These are phyloP conservation scores for Phytophthora foliorum DNA, from an alignment of 352 stramenopile genomes.

Conservation along the genomic window DNA sequence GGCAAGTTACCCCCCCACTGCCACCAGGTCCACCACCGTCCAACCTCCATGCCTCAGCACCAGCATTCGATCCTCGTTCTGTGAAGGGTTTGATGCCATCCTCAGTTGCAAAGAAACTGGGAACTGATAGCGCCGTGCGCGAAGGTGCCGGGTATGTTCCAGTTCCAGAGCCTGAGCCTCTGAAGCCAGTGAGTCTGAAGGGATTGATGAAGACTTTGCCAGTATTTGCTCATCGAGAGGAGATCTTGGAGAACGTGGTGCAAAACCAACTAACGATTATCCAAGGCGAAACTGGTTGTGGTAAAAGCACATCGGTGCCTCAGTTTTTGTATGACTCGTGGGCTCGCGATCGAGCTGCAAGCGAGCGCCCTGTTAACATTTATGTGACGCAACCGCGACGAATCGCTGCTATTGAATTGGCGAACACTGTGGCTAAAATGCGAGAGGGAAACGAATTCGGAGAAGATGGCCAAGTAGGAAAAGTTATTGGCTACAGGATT, in stretches of 20 bases:
- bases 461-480: slow-evolving; percentile 69
- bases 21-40: slow-evolving; percentile 18
- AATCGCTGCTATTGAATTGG: slow-evolving; percentile 93
- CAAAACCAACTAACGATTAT: slow-evolving; percentile 93
- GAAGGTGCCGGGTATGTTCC: slow-evolving; percentile 22
- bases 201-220: slow-evolving; percentile 83
- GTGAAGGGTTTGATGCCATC: slow-evolving; percentile 53
- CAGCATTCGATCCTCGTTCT: slow-evolving; percentile 17
- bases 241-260: slow-evolving; percentile 87
- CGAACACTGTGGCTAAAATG: slow-evolving; percentile 94
- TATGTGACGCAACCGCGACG: slow-evolving; percentile 96
- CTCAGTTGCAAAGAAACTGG: slow-evolving; percentile 49
- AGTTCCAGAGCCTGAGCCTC: slow-evolving; percentile 12
- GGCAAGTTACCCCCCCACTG: slow-evolving; percentile 22
- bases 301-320: slow-evolving; percentile 97
- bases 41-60: slow-evolving; percentile 24
- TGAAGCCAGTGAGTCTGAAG: slow-evolving; percentile 44
- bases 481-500: slow-evolving; percentile 84
- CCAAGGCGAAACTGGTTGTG: slow-evolving; percentile 95
- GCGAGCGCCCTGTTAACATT: slow-evolving; percentile 88
- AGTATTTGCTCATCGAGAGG: slow-evolving; percentile 88
- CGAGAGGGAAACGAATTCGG: slow-evolving; percentile 79
- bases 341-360: slow-evolving; percentile 37
- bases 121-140: slow-evolving; percentile 35
- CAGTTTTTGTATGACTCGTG: slow-evolving; percentile 93